Evolutionary conservation across 2,329 filamentous ascomycete species (phyloP), one percentile per base, ranked within the genome.

Genomic region (Verticillium longisporum): DNA sequence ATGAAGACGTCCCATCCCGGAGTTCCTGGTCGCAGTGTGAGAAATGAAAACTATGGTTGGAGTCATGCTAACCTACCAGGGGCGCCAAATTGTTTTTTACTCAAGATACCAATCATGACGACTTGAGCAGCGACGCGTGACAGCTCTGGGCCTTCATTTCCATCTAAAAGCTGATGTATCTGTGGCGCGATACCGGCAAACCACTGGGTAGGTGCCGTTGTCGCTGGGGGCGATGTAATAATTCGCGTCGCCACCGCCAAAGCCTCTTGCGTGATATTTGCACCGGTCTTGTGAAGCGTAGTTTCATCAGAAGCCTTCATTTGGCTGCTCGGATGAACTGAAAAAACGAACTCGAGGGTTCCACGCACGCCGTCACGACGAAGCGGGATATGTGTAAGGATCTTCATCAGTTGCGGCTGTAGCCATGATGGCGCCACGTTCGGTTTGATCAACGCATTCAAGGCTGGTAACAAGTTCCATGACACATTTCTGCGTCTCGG

Each of bases 281-380:
- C 82, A 1, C 86, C 85, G 69, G 80, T 76, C 59, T 83, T 85
- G 66, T 84, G 82, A 1, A 80, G 76, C 4, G 69, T 68, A 2
- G 75, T 71, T 1, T 74, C 74, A 60, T 80, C 78, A 6, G 76
- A 72, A 0, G 70, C 59, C 66, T 73, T 72, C 61, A 76, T 71
- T 6, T 74, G 73, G 65, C 76, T 78, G 63, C 82, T 80, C 0
- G 88, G 83, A 63, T 90, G 88, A 6, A 89, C 85, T 1, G 87
- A 82, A 61, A 90, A 88, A 38, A 91, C 79, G 68, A 91, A 91
- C 68, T 91, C 88, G 63, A 91, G 78, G 0, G 86, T 88, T 32
- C 84, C 82, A 37, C 88, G 81, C 14, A 91, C 86, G 18, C 88
- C 88, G 63, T 85, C 80, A 2, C 77, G 74, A 4, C 88, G 79